phyloP scores from a whole-genome alignment of 352 stramenopile species.

The Phytophthora sojae region DNA sequence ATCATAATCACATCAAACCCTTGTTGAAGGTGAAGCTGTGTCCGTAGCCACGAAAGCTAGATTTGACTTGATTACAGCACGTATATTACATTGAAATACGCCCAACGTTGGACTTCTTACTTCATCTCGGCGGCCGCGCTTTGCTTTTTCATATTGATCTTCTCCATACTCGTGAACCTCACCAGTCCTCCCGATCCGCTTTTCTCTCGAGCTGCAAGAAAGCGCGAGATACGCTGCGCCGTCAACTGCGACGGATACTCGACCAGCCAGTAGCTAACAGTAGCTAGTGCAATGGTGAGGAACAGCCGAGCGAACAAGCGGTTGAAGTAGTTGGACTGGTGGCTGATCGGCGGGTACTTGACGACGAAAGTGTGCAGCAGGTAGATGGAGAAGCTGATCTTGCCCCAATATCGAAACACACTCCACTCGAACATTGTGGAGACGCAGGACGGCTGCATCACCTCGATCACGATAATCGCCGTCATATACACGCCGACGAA shows the following conservation, averaged over 20 bases:
- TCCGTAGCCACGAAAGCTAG: too few species aligned
- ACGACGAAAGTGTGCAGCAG: conserved; percentile 53
- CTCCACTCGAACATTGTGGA: conserved; percentile 51
- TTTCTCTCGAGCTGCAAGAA: conserved; percentile 28
- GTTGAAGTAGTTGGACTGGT: conserved; percentile 44
- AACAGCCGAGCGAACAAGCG: conserved; percentile 43
- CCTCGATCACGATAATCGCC: conserved; percentile 44
- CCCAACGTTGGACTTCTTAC: neutral
- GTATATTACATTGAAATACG: conserved; percentile 17
- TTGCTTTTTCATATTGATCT: conserved; percentile 20
- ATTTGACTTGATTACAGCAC: neutral
- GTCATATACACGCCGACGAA: conserved; percentile 41
- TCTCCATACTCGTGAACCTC: conserved; percentile 25
- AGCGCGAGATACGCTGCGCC: conserved; percentile 37
- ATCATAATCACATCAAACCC: too few species aligned
- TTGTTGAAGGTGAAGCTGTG: too few species aligned
- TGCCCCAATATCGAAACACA: conserved; percentile 43
- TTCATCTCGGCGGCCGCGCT: conserved; percentile 2
- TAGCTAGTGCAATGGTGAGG: conserved; percentile 37
- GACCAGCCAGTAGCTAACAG: conserved; percentile 41
- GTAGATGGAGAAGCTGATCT: conserved; percentile 61
- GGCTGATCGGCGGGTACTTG: conserved; percentile 18
- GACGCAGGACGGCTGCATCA: conserved; percentile 43
- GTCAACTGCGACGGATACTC: conserved; percentile 56
- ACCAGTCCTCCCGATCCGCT: conserved; percentile 9